A percentile compares a stretch with the other conserved stretches of the same genome.
Evolutionary conservation across 106 monocot species (phyloP).

Genomic region (Agapanthus africanus): DNA sequence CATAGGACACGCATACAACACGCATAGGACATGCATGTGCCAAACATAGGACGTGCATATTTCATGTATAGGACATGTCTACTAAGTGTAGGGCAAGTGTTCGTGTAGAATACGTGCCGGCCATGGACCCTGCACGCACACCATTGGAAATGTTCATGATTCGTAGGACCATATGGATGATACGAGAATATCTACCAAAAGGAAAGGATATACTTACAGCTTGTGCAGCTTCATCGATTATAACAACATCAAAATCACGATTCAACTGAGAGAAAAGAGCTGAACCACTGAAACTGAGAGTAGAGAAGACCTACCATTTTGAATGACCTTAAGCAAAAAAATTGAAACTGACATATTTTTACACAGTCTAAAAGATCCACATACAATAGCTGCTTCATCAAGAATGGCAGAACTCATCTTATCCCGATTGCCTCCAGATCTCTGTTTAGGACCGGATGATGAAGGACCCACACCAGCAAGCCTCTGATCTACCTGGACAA

Average conservation of each 20-base stretch:
- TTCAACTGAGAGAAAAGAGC: conserved; percentile 66
- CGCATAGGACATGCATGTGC: too few species aligned
- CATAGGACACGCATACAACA: too few species aligned
- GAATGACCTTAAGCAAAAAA: conserved; percentile 8
- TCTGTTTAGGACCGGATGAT: conserved; percentile 28
- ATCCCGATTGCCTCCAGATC: conserved; percentile 62
- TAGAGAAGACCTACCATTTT: conserved; percentile 82
- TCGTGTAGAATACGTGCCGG: too few species aligned
- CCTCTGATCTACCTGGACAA: conserved; percentile 78
- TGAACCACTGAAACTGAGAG: conserved; percentile 97
- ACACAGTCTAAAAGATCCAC: too few species aligned
- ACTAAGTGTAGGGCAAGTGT: too few species aligned
- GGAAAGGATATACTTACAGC: conserved; percentile 51
- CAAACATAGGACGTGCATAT: too few species aligned
- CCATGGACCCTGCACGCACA: too few species aligned
- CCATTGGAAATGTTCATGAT: too few species aligned
- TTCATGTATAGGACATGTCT: too few species aligned
- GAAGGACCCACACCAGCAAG: conserved; percentile 58
- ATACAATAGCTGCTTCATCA: conserved; percentile 97
- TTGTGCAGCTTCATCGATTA: conserved; percentile 99
- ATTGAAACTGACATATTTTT: too few species aligned
- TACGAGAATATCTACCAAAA: background rate
- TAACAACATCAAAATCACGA: conserved; percentile 93
- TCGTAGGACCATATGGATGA: too few species aligned
- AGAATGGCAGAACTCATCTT: conserved; percentile 75